Evolutionary conservation across 176 grass and related monocot species (phyloP).

Genomic region (Saccharum officinarum): DNA sequence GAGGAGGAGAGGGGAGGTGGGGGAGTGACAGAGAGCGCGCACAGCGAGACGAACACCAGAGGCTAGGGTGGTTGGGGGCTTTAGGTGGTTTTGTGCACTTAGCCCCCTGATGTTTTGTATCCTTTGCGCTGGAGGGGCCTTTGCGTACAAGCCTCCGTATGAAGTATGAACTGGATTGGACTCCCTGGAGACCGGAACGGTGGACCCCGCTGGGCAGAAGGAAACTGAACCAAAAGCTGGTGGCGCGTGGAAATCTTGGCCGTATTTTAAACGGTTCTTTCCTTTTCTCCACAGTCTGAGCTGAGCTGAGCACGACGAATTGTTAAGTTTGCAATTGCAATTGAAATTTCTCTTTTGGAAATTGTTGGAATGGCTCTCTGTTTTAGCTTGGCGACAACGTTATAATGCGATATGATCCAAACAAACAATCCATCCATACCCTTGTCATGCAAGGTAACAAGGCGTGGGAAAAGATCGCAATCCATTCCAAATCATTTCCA

Average conservation of each 20-base stretch:
- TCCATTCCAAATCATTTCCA: constrained; percentile 30
- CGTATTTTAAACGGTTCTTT: not conserved
- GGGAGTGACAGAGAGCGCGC: constrained; percentile 44
- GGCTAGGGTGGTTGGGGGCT: constrained; percentile 51
- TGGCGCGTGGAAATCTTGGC: not conserved
- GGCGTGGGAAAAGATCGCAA: not conserved
- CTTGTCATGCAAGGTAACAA: not conserved
- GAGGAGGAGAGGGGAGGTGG: not conserved
- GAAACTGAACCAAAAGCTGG: not conserved
- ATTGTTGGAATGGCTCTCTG: not conserved
- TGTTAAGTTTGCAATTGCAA: not conserved
- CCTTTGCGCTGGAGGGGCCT: not conserved
- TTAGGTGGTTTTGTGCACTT: constrained; percentile 35
- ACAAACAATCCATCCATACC: not conserved
- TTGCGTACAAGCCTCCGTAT: not conserved
- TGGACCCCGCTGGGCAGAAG: not conserved
- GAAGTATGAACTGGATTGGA: not conserved
- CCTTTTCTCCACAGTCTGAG: not conserved
- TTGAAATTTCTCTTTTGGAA: not conserved
- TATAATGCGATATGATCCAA: not conserved
- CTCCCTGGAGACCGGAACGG: not conserved
- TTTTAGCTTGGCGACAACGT: not conserved
- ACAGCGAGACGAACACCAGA: constrained; percentile 36
- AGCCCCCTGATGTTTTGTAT: constrained; percentile 27
- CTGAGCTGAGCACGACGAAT: not conserved